Evolutionary conservation across 1,284 basidiomycete species (phyloP), one percentile per base, ranked within the genome.

Genomic region (Pyrrhoderma noxium): DNA sequence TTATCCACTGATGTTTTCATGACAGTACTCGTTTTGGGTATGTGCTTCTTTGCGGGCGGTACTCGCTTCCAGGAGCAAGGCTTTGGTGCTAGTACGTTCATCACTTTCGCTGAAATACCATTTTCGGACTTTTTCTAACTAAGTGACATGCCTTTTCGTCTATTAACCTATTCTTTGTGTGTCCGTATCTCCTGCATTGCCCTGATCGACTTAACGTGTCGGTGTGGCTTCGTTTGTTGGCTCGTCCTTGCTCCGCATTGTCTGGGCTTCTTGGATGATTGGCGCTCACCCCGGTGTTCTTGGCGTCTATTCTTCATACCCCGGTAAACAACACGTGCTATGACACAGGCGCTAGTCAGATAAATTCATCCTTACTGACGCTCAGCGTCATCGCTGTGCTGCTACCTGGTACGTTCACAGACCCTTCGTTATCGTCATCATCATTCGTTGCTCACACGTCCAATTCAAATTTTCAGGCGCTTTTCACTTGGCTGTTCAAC

Each of bases 41-140:
- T 92, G 71, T 88, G 83, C 64, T 80, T 89, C 67, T 84, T 89
- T 59, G 86, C 84, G 1, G 89, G 89, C 19, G 89, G 89, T 3
- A 66, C 83, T 55, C 74, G 79, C 23, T 92, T 85, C 59, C 79
- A 80, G 3, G 85, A 89, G 60, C 87, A 92, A 67, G 84, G 74
- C 1, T 87, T 89, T 59, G 80, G 87, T 59, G 67, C 76, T 19
- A 82, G 85, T 86, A 58, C 58, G 80, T 65, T 21, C n/a, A 14
- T 45, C 47, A 34, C 48, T 31, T 31, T 31, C 11, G 5, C 27
- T 31, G 27, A 31, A 11, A 11, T 5, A n/a, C 44, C 3, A 42
- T 27, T 42, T 19, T 41, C 27, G 42, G 49, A 18, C 18, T 19
- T 21, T 16, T 9, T n/a, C n/a, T n/a, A n/a, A n/a, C n/a, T n/a